phyloP scores from a whole-genome alignment of 192 early-diverging fungal species.

The Backusella circina region DNA sequence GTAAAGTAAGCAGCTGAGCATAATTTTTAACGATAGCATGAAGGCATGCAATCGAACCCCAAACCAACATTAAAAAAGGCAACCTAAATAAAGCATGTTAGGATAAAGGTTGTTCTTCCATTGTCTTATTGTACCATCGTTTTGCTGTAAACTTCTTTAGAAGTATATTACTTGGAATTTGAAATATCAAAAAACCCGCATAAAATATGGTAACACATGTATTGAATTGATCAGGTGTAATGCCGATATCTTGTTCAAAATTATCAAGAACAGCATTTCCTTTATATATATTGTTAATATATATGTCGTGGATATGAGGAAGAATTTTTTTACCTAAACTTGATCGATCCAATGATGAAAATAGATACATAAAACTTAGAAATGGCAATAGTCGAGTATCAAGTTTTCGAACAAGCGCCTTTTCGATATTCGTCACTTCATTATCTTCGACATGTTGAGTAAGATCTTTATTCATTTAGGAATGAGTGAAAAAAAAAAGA shows the following conservation, averaged over 20 bases:
- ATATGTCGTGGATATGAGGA: background rate
- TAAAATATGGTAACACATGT: slow-evolving; percentile 30
- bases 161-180: slow-evolving; percentile 34
- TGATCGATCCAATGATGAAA: slow-evolving; percentile 30
- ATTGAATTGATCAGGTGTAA: slow-evolving; percentile 33
- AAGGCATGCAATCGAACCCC: slow-evolving; percentile 22
- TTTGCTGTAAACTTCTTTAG: slow-evolving; percentile 24
- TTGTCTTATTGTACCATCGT: slow-evolving; percentile 17
- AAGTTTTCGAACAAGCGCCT: slow-evolving; percentile 20
- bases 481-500: background rate
- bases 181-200: slow-evolving; percentile 28
- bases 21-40: slow-evolving; percentile 25
- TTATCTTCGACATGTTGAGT: background rate
- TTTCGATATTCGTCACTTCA: slow-evolving; percentile 7
- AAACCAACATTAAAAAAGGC: slow-evolving; percentile 26
- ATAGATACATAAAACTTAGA: slow-evolving; percentile 33
- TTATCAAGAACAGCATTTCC: slow-evolving; percentile 35
- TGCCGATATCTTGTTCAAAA: slow-evolving; percentile 29
- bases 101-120: background rate
- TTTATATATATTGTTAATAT: background rate
- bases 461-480: background rate
- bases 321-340: slow-evolving; percentile 18
- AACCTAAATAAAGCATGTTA: slow-evolving; percentile 8
- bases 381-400: slow-evolving; percentile 24
- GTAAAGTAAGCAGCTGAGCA: slow-evolving; percentile 13